A percentile compares a stretch with the other conserved stretches of the same genome.
These are phyloP conservation scores for Fraxinus angustifolia DNA, from an alignment of 305 asterid species.

Conservation along the genomic window DNA sequence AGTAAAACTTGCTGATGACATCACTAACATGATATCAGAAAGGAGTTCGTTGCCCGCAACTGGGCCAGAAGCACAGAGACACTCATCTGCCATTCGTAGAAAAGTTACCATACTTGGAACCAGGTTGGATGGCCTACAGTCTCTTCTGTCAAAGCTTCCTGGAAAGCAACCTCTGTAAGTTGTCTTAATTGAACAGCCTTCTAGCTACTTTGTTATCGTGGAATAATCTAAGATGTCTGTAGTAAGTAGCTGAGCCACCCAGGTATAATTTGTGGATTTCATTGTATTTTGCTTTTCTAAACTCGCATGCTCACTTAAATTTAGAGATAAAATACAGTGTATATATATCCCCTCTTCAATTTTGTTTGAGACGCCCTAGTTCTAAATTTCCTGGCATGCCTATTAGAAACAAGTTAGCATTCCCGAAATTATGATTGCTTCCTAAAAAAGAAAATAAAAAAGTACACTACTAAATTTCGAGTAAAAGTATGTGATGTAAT, in stretches of 20 bases:
- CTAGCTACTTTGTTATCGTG: background rate
- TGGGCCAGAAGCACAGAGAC: slow-evolving; percentile 83
- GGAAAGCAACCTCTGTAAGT: slow-evolving; percentile 70
- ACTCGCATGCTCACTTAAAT: too few relatives aligned
- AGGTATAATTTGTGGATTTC: too few relatives aligned
- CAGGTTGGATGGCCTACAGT: slow-evolving; percentile 68
- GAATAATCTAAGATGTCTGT: background rate
- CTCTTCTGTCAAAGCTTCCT: slow-evolving; percentile 58
- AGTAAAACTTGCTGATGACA: slow-evolving; percentile 75
- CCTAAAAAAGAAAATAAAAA: too few relatives aligned
- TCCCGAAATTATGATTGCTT: too few relatives aligned
- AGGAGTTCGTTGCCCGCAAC: slow-evolving; percentile 60
- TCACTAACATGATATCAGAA: slow-evolving; percentile 81
- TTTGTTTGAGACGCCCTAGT: too few relatives aligned
- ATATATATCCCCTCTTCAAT: too few relatives aligned
- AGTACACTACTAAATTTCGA: too few relatives aligned
- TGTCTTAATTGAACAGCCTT: slow-evolving; percentile 8
- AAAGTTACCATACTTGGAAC: slow-evolving; percentile 86
- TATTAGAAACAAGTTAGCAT: too few relatives aligned
- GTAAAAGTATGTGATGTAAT: too few relatives aligned
- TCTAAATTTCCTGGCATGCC: too few relatives aligned
- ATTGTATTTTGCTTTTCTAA: too few relatives aligned
- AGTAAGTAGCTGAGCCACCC: background rate
- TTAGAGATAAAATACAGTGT: too few relatives aligned
- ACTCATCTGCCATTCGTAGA: slow-evolving; percentile 79